Percentiles rank a stretch among this genome's conserved stretches.
Evolutionary conservation across 495 filamentous ascomycete species (phyloP).

Genomic region (Penicillium atrosanguineum): DNA sequence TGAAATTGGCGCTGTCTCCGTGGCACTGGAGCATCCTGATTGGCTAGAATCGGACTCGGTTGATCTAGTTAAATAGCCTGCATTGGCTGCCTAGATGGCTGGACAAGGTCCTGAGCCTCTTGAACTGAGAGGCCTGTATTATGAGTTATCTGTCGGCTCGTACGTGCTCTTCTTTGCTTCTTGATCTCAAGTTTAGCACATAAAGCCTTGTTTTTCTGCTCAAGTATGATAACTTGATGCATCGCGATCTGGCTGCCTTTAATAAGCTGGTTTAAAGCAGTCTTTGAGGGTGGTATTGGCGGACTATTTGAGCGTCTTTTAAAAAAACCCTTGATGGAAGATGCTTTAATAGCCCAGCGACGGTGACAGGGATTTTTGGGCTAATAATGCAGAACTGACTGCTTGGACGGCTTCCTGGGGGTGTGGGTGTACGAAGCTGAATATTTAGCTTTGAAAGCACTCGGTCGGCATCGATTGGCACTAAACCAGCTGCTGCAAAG

Average conservation of each 20-base stretch:
- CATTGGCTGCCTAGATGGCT: too few relatives aligned
- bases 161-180: neutral
- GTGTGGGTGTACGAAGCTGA: constrained; percentile 3
- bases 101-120: neutral
- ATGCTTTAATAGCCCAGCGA: neutral
- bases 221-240: neutral
- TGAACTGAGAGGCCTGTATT: neutral
- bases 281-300: neutral
- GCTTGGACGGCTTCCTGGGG: neutral
- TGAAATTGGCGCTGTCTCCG: too few relatives aligned
- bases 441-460: constrained; percentile 10
- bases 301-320: constrained; percentile 1
- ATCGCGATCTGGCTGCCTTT: neutral
- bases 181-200: neutral
- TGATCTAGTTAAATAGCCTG: too few relatives aligned
- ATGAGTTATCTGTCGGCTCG: neutral
- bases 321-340: constrained; percentile 1
- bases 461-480: constrained; percentile 2
- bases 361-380: neutral
- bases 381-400: neutral
- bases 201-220: neutral
- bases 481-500: constrained; percentile 12
- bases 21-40: too few relatives aligned
- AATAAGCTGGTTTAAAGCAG: neutral
- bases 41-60: too few relatives aligned